phyloP scores from a whole-genome alignment of 2,329 filamentous ascomycete genomes.

The Zymoseptoria passerinii region DNA sequence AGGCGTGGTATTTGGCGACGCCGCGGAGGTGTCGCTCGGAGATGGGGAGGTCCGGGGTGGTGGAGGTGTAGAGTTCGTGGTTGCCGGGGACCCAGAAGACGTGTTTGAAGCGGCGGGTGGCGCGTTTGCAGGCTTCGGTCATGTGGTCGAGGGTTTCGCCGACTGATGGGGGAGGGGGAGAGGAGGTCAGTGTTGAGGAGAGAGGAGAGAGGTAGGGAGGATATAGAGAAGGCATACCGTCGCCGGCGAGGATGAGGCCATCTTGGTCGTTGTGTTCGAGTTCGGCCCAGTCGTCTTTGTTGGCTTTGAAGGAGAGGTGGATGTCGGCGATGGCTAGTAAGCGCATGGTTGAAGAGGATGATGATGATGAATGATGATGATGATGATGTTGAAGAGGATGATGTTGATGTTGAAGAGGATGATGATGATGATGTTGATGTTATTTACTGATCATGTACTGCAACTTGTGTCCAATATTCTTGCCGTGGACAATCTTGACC shows the following conservation, averaged over 20 bases:
- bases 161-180: conserved; percentile 20
- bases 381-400: neutral
- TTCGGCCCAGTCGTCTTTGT: conserved; percentile 37
- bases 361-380: neutral
- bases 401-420: neutral
- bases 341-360: conserved; percentile 9
- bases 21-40: conserved; percentile 35
- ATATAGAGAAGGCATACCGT: conserved; percentile 27
- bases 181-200: conserved; percentile 5
- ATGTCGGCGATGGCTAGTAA: conserved; percentile 42
- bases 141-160: conserved; percentile 28
- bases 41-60: conserved; percentile 28
- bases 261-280: conserved; percentile 34
- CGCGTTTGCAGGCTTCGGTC: conserved; percentile 33
- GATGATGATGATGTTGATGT: neutral
- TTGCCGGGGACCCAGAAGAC: conserved; percentile 53
- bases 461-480: neutral
- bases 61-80: conserved; percentile 50
- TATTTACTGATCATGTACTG: no score
- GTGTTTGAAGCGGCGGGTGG: conserved; percentile 35
- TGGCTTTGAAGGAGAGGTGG: conserved; percentile 40
- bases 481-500: no score
- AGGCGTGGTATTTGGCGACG: conserved; percentile 48
- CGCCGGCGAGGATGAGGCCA: conserved; percentile 39
- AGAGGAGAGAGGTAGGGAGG: neutral